Evolutionary conservation across 371 early-diverging fungal genomes (phyloP).

Genomic region (Saksenaea oblongispora): DNA sequence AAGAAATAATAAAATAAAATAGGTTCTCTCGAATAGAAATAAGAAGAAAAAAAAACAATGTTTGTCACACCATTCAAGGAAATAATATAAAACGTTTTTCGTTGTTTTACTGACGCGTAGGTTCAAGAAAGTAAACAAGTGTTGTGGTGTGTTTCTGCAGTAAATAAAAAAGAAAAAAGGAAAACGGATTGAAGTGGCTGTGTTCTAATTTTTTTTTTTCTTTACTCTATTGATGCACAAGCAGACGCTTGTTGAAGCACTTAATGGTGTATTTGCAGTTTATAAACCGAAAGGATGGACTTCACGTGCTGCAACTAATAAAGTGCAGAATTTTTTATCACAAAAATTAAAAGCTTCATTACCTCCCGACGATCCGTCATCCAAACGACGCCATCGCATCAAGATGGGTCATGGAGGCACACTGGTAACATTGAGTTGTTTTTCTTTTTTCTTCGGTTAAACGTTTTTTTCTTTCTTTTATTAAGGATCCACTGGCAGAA

Average conservation of each 20-base stretch:
- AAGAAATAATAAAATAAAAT: background rate
- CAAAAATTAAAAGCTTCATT: conserved; percentile 13
- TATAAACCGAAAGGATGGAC: conserved; percentile 49
- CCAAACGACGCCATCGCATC: conserved; percentile 17
- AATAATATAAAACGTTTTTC: too few species aligned
- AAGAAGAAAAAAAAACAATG: too few species aligned
- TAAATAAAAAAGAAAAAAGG: background rate
- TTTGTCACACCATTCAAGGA: too few species aligned
- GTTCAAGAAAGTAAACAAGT: too few species aligned
- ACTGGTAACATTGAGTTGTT: conserved; percentile 22
- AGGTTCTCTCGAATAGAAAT: background rate
- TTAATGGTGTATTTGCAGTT: conserved; percentile 46
- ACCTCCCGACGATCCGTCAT: conserved; percentile 1
- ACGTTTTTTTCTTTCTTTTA: background rate
- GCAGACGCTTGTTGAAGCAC: conserved; percentile 7
- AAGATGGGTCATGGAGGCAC: conserved; percentile 62
- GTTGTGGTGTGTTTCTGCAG: too few species aligned
- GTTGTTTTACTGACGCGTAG: too few species aligned
- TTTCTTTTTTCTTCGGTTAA: background rate
- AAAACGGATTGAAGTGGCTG: background rate
- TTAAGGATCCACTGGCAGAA: conserved; percentile 54
- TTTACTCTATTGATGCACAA: background rate
- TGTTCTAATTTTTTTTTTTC: background rate
- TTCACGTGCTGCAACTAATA: conserved; percentile 40
- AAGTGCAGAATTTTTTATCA: conserved; percentile 28